These are phyloP conservation scores for Rossbeevera mucosa DNA, from an alignment of 768 basidiomycete genomes.

Conservation along the genomic window DNA sequence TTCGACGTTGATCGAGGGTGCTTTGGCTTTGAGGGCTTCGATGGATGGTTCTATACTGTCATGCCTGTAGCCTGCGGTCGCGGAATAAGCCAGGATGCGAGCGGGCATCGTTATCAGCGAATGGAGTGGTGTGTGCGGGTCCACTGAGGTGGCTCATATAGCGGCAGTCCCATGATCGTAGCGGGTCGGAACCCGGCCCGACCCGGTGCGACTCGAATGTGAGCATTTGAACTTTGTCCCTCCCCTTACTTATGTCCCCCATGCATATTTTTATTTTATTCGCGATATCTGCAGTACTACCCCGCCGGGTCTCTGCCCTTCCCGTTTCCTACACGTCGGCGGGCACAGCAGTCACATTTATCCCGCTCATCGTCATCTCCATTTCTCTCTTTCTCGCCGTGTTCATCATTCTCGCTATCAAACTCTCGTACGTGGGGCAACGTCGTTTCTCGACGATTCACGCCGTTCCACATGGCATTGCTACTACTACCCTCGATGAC, in stretches of 20 bases:
- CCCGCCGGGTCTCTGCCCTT: slow-evolving; percentile 9
- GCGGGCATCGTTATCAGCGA: slow-evolving; percentile 20
- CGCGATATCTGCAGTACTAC: neutral
- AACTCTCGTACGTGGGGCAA: slow-evolving; percentile 26
- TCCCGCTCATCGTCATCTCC: slow-evolving; percentile 12
- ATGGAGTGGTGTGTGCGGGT: neutral
- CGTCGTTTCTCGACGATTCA: slow-evolving; percentile 29
- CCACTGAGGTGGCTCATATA: neutral
- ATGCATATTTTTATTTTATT: neutral
- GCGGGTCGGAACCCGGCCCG: neutral
- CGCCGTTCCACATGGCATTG: slow-evolving; percentile 1
- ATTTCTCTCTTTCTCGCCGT: slow-evolving; percentile 16
- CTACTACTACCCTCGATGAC: neutral
- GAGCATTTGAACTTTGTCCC: neutral
- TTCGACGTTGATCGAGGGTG: slow-evolving; percentile 42
- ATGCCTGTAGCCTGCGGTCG: slow-evolving; percentile 60
- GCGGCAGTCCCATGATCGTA: neutral
- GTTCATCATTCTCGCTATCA: slow-evolving; percentile 16
- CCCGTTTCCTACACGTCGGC: slow-evolving; percentile 7
- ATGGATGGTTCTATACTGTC: slow-evolving; percentile 74
- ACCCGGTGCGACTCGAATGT: slow-evolving; percentile 15
- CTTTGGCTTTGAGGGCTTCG: slow-evolving; percentile 44
- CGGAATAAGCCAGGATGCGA: slow-evolving; percentile 55
- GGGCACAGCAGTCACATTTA: slow-evolving; percentile 1
- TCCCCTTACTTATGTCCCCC: neutral